phyloP scores from a whole-genome alignment of 345 rosid genomes.

The Dovyalis caffra region DNA sequence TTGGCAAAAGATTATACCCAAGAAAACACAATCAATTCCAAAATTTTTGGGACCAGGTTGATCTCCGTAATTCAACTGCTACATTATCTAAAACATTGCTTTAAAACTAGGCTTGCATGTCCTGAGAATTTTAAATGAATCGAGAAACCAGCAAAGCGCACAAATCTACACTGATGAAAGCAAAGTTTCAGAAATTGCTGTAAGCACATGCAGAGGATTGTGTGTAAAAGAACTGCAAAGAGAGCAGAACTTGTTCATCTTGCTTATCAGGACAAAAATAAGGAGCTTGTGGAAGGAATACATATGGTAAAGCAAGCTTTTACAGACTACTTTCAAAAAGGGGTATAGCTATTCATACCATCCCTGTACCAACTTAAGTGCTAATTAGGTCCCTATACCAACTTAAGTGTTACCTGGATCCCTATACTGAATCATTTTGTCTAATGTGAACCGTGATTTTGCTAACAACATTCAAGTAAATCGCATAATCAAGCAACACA shows the following conservation, averaged over 20 bases:
- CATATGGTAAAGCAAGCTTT: background rate
- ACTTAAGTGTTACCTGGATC: no score
- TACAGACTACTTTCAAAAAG: background rate
- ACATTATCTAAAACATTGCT: background rate
- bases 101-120: background rate
- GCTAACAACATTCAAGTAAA: no score
- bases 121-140: background rate
- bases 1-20: background rate
- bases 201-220: background rate
- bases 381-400: no score
- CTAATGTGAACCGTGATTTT: no score
- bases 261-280: background rate
- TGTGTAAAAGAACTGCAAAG: background rate
- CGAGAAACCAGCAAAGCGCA: background rate
- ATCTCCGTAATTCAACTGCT: background rate
- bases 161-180: background rate
- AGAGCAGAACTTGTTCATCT: background rate
- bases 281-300: background rate
- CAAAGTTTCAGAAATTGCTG: background rate
- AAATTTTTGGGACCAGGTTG: background rate
- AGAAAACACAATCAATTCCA: background rate
- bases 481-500: no score
- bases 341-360: no score
- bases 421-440: no score
- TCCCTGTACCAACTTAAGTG: no score